Base-by-base conservation (phyloP, 1,284 basidiomycete genomes). In the Volvariella volvacea region DNA sequence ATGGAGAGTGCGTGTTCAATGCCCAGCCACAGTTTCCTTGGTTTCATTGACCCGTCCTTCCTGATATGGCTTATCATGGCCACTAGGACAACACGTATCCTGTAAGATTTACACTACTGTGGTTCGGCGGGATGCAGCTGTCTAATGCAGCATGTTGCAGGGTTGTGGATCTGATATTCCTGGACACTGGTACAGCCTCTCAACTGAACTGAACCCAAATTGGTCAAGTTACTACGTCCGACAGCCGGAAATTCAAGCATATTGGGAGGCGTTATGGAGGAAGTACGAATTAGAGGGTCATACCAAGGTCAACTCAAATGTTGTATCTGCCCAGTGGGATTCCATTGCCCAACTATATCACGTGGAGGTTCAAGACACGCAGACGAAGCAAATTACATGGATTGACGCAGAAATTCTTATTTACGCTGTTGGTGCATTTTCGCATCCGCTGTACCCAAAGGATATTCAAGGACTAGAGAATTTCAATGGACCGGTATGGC, bases 111-210 rank as follows among this genome's bases (percentile, higher is more conserved):
- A 15, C 19, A 12, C 32, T 17, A 21, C 14, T 10, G n/a, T 40
- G 39, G 19, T 17, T 30, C 10, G 20, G 9, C 25, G 19, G 14
- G 20, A 15, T 16, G 12, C 20, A 30, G 2, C 7, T n/a, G 31
- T 20, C n/a, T 32, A 25, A 25, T 31, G 22, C 0, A 4, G 20
- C 19, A 31, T 39, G 6, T 10, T 12, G n/a, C 32, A 76, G 69
- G 74, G 76, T 12, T 78, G 76, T 48, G 73, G 72, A 7, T 74
- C 70, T 17, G 74, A 80, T 50, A 62, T 76, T 19, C 65, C 72
- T 9, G 73, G 59, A 4, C 76, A 77, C 52, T 76, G 74, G 70
- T 78, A 78, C 53, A 72, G 68, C 37, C 67, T 78, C 38, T 81
- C 78, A 4, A 67, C 68, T 8, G 73, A 76, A 31, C 62, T 69